Percentiles rank a stretch among this genome's conserved stretches.
Evolutionary conservation across 176 grass and related monocot genomes (phyloP).

Genomic region (Ensete ventricosum): DNA sequence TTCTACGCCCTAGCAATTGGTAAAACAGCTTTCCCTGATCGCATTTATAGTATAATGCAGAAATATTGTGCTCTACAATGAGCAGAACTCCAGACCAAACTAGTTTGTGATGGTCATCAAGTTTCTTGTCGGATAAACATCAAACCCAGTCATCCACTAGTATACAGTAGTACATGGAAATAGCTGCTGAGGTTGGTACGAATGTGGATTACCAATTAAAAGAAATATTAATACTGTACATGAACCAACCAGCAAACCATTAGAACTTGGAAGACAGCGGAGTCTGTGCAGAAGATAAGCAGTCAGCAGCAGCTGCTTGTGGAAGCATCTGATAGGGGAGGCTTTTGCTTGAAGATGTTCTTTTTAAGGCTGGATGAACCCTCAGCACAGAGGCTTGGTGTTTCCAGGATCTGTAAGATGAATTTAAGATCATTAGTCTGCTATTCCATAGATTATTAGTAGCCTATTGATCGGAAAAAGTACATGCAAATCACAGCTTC

Average conservation of each 20-base stretch:
- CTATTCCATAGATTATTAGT: too few relatives aligned
- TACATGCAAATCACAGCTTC: too few relatives aligned
- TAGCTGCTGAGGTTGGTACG: background rate
- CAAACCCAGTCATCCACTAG: background rate
- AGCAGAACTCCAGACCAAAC: background rate
- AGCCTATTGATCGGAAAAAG: too few relatives aligned
- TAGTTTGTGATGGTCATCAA: background rate
- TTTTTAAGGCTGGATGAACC: conserved; percentile 52
- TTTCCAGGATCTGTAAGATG: conserved; percentile 65
- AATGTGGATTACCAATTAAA: background rate
- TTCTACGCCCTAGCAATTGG: too few relatives aligned
- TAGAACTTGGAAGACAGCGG: background rate
- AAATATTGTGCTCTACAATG: background rate
- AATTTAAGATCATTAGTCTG: background rate
- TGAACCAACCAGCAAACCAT: background rate
- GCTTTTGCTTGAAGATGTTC: conserved; percentile 96
- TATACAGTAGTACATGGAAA: background rate
- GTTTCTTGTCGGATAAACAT: background rate
- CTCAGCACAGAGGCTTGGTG: conserved; percentile 74
- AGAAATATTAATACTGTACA: background rate
- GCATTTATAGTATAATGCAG: background rate
- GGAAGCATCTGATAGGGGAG: conserved; percentile 47
- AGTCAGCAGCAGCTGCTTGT: conserved; percentile 58
- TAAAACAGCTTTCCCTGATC: too few relatives aligned
- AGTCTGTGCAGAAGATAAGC: background rate